phyloP scores from a whole-genome alignment of 2,329 filamentous ascomycete genomes.

The Exserohilum rostratum region DNA sequence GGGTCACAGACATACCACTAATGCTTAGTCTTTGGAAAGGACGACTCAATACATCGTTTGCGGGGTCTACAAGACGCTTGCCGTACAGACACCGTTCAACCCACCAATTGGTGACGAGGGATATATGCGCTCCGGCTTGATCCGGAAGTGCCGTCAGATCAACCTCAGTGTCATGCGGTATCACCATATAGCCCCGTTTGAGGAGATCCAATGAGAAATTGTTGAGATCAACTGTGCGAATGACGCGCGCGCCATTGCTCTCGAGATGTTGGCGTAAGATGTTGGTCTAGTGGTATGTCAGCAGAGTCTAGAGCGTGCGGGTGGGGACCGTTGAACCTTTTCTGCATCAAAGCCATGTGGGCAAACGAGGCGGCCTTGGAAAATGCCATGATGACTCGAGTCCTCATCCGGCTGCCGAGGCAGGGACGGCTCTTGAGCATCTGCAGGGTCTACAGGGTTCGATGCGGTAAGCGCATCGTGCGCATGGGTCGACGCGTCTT shows the following conservation, averaged over 20 bases:
- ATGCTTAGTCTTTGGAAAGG: conserved; percentile 77
- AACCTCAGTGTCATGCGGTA: conserved; percentile 53
- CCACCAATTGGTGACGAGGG: conserved; percentile 84
- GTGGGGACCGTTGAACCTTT: conserved; percentile 41
- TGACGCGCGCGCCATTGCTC: conserved; percentile 45
- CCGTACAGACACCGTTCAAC: conserved; percentile 85
- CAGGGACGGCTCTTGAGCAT: conserved; percentile 6
- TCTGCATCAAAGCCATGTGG: conserved; percentile 52
- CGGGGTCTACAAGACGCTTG: conserved; percentile 72
- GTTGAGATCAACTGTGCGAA: conserved; percentile 34
- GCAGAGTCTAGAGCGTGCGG: conserved; percentile 13
- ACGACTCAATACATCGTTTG: conserved; percentile 73
- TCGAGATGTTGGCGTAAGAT: conserved; percentile 43
- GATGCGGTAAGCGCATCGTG: conserved; percentile 16
- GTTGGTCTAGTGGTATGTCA: conserved; percentile 37
- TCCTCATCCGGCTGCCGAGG: conserved; percentile 37
- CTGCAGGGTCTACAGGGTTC: conserved; percentile 27
- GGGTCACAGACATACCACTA: conserved; percentile 47
- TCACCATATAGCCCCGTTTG: conserved; percentile 47
- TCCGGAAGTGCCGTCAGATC: conserved; percentile 44
- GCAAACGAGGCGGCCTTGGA: conserved; percentile 51
- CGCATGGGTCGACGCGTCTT: conserved; percentile 8
- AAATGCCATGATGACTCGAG: conserved; percentile 51
- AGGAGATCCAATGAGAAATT: conserved; percentile 35
- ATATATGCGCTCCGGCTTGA: conserved; percentile 39